Percentiles rank a stretch among this genome's conserved stretches.
These are phyloP conservation scores for Penicillium sp. DNA, from an alignment of 2,329 filamentous ascomycete species.

Conservation along the genomic window DNA sequence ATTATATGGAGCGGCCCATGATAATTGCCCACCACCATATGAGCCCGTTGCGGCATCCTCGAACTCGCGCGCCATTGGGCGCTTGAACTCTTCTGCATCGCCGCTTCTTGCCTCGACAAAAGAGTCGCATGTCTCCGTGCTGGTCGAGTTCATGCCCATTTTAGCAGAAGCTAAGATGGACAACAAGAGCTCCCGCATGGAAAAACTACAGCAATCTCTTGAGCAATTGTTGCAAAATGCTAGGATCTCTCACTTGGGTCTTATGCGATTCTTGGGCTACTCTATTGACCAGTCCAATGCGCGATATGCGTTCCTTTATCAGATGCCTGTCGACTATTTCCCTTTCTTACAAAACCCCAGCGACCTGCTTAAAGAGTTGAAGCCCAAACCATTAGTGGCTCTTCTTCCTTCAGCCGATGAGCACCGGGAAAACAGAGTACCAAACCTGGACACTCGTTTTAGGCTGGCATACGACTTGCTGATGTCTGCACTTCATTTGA, in stretches of 20 bases:
- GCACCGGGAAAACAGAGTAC: slow-evolving; percentile 41
- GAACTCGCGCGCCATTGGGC: slow-evolving; percentile 44
- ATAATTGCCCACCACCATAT: slow-evolving; percentile 45
- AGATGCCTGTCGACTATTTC: slow-evolving; percentile 55
- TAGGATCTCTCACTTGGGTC: slow-evolving; percentile 42
- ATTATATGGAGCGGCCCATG: slow-evolving; percentile 41
- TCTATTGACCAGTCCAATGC: slow-evolving; percentile 58
- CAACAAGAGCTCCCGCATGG: slow-evolving; percentile 28
- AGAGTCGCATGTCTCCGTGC: slow-evolving; percentile 40
- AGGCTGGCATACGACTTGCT: slow-evolving; percentile 61
- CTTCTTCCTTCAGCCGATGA: slow-evolving; percentile 45
- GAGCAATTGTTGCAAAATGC: slow-evolving; percentile 45
- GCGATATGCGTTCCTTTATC: slow-evolving; percentile 62
- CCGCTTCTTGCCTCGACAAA: slow-evolving; percentile 33
- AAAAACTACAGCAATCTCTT: slow-evolving; percentile 40
- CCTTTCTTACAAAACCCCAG: slow-evolving; percentile 44
- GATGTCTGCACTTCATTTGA: slow-evolving; percentile 57
- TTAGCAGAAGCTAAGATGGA: slow-evolving; percentile 37
- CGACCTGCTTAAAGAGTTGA: slow-evolving; percentile 37
- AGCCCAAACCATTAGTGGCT: slow-evolving; percentile 45
- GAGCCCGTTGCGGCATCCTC: slow-evolving; percentile 44
- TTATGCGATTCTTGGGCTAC: slow-evolving; percentile 52
- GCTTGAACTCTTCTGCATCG: slow-evolving; percentile 42
- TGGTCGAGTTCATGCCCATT: slow-evolving; percentile 47
- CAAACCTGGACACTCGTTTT: slow-evolving; percentile 64